A percentile compares a stretch with the other conserved stretches of the same genome.
These are phyloP conservation scores for Ophiosphaerella herpotricha DNA, from an alignment of 2,329 filamentous ascomycete species.

Conservation along the genomic window DNA sequence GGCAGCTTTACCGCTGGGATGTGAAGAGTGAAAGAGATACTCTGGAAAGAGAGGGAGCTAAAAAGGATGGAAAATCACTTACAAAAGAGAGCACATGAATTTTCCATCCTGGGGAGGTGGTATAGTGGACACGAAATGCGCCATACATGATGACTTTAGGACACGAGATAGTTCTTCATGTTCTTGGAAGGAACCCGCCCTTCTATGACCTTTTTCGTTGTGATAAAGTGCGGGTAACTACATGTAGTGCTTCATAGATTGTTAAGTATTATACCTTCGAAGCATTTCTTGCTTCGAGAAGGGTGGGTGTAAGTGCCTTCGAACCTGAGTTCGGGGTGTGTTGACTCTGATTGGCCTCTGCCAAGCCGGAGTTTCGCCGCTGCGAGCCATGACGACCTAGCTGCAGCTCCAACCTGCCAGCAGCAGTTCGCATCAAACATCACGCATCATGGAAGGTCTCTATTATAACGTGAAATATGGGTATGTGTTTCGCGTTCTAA, in stretches of 20 bases:
- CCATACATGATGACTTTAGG: too few species aligned
- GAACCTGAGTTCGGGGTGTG: not conserved
- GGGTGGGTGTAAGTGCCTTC: not conserved
- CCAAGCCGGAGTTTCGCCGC: conserved; percentile 6
- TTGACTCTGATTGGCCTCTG: conserved; percentile 1
- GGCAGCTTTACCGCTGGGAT: not conserved
- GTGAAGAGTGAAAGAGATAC: not conserved
- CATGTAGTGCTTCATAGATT: too few species aligned
- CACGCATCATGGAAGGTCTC: conserved; percentile 77
- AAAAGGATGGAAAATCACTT: not conserved
- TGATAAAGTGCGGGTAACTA: too few species aligned
- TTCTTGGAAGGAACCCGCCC: too few species aligned
- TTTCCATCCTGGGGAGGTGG: too few species aligned
- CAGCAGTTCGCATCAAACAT: conserved; percentile 28
- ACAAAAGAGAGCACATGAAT: too few species aligned
- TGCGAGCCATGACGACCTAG: conserved; percentile 23
- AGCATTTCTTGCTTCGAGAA: too few species aligned
- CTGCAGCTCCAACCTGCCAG: conserved; percentile 22
- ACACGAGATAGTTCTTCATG: too few species aligned
- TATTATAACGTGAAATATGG: conserved; percentile 95
- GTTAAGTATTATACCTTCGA: too few species aligned
- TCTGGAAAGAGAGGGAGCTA: not conserved
- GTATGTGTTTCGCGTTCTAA: conserved; percentile 54
- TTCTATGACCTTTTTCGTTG: too few species aligned
- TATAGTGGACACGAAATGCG: too few species aligned